These are phyloP conservation scores for Biancaea sappan DNA, from an alignment of 306 rosid genomes.

Conservation along the genomic window DNA sequence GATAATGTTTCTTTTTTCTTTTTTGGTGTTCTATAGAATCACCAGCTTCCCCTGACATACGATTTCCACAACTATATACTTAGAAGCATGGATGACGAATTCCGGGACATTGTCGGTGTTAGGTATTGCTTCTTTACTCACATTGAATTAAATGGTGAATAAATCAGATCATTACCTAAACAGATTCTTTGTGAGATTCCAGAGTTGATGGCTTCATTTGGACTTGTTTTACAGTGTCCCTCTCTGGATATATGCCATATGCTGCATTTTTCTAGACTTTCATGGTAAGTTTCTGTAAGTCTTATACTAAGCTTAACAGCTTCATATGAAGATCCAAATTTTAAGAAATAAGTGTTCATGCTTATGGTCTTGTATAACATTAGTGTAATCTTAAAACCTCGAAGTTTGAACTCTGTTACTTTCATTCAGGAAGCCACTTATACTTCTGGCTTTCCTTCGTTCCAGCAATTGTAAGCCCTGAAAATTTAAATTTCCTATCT, in stretches of 20 bases:
- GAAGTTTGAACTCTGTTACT: slow-evolving; percentile 30
- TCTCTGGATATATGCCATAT: slow-evolving; percentile 87
- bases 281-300: slow-evolving; percentile 61
- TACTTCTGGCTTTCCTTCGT: slow-evolving; percentile 96
- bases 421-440: slow-evolving; percentile 73
- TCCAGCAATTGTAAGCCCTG: slow-evolving; percentile 79
- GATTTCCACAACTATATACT: slow-evolving; percentile 93
- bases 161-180: not conserved
- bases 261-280: slow-evolving; percentile 79
- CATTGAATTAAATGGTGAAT: slow-evolving; percentile 5
- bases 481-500: not conserved
- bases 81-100: slow-evolving; percentile 97
- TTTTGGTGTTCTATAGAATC: slow-evolving; percentile 55
- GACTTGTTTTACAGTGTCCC: slow-evolving; percentile 62
- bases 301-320: slow-evolving; percentile 5
- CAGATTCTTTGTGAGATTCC: not conserved
- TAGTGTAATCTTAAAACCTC: not conserved
- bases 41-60: slow-evolving; percentile 75
- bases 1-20: slow-evolving; percentile 37
- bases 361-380: not conserved
- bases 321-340: not conserved
- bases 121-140: slow-evolving; percentile 49
- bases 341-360: not conserved
- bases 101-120: slow-evolving; percentile 84
- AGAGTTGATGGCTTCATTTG: slow-evolving; percentile 11